These are phyloP conservation scores for Naganishia kalamii DNA, from an alignment of 768 basidiomycete species.

Conservation along the genomic window DNA sequence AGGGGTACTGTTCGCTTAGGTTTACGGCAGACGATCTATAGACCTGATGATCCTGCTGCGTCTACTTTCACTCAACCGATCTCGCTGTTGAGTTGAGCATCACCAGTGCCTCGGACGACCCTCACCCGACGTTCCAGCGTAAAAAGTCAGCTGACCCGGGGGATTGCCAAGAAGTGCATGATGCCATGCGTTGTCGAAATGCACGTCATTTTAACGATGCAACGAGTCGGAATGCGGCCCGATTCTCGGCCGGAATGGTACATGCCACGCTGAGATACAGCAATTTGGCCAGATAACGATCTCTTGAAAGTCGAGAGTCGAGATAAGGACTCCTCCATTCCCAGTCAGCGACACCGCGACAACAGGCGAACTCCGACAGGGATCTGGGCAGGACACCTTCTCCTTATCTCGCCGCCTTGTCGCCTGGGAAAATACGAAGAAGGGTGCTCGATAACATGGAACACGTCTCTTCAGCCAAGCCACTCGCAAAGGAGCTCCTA, in stretches of 20 bases:
- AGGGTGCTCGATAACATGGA: constrained; percentile 2
- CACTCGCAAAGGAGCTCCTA: not conserved
- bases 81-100: too few species aligned
- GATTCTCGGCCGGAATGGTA: not conserved
- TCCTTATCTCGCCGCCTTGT: constrained; percentile 4
- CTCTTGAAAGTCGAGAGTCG: not conserved
- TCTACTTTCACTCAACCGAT: too few species aligned
- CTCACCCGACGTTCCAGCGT: too few species aligned
- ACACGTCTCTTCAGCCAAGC: constrained; percentile 1
- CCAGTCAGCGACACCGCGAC: not conserved
- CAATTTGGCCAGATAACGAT: not conserved
- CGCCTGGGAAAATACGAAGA: too few species aligned
- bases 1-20: too few species aligned
- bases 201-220: not conserved
- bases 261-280: not conserved
- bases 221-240: not conserved
- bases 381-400: not conserved
- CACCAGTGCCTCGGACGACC: too few species aligned
- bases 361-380: constrained; percentile 12
- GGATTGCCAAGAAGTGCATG: not conserved
- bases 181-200: not conserved
- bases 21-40: too few species aligned
- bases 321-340: constrained; percentile 9
- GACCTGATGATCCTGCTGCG: too few species aligned
- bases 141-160: constrained; percentile 2